phyloP scores from a whole-genome alignment of 805 yeast species.

The Lipomyces orientalis region DNA sequence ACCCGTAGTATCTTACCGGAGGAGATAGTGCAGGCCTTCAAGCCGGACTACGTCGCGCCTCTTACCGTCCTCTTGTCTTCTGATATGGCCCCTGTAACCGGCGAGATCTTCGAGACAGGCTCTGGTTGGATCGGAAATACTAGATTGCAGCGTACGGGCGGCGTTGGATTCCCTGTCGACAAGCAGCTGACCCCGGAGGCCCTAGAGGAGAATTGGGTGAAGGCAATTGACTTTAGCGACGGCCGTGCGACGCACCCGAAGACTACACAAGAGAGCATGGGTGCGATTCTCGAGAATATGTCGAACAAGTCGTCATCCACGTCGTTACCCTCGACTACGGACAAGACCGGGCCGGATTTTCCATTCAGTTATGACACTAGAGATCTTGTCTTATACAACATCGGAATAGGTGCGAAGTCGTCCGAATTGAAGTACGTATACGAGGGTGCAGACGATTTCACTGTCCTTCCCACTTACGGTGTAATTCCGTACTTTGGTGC shows the following conservation, averaged over 20 bases:
- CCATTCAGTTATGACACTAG: slow-evolving; percentile 28
- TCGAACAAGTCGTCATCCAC: slow-evolving; percentile 42
- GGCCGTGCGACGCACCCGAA: slow-evolving; percentile 61
- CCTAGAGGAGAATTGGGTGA: slow-evolving; percentile 68
- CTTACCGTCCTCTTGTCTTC: slow-evolving; percentile 79
- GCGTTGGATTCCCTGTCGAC: slow-evolving; percentile 63
- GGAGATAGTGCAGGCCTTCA: slow-evolving; percentile 79
- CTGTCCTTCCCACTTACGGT: slow-evolving; percentile 87
- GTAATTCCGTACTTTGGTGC: slow-evolving; percentile 82
- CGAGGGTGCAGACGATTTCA: slow-evolving; percentile 78
- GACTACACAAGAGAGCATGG: slow-evolving; percentile 75
- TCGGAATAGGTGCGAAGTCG: slow-evolving; percentile 85
- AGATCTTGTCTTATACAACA: slow-evolving; percentile 74
- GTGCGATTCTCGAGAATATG: slow-evolving; percentile 68
- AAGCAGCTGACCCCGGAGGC: slow-evolving; percentile 66
- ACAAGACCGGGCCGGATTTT: slow-evolving; percentile 26
- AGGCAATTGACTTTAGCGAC: slow-evolving; percentile 67
- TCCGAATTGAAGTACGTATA: slow-evolving; percentile 77
- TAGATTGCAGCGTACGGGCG: slow-evolving; percentile 92
- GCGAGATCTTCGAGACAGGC: slow-evolving; percentile 88
- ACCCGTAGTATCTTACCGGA: slow-evolving; percentile 83
- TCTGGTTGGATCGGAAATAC: slow-evolving; percentile 97
- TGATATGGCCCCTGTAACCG: slow-evolving; percentile 73
- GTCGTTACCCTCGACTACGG: slow-evolving; percentile 51
- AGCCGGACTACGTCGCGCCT: slow-evolving; percentile 91